Base-by-base conservation (phyloP, 2,329 filamentous ascomycete genomes). In the Diaporthe aspalathi region DNA sequence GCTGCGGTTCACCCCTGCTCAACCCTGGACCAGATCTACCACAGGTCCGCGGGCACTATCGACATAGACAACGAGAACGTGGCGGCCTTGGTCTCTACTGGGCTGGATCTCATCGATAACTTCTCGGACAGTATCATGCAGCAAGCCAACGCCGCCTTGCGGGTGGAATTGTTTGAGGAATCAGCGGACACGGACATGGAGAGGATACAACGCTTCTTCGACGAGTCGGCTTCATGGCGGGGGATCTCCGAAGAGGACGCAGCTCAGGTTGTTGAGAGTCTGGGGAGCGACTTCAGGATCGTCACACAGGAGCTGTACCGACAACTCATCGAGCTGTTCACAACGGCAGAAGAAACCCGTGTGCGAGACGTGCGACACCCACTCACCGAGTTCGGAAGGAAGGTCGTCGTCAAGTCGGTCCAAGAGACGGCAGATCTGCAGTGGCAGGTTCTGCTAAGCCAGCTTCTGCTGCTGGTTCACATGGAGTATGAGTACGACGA, bases 161-260 rank as follows among this genome's bases (percentile, higher is more conserved):
- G 92, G 54, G 86, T 89, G 50, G 93, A 97, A 78, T 84, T 97
- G 12, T 93, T 94, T 67, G 89, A 93, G 73, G 92, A 94, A 63
- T 88, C 92, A 1, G 88, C 91, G 5, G 88, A 89, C 72, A 90
- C 91, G 0, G 90, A 93, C 68, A 85, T 90, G 16, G 92, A 94
- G 76, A 89, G 93, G 43, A 92, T 98, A 78, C 90, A 93, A 76
- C 86, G 86, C 71, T 92, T 98, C 75, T 94, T 93, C 62, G 92
- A 94, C 73, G 90, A 91, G 73, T 93, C 93, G 72, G 92, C 91
- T 32, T 93, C 98, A 76, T 91, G 89, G 79, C 89, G 92, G 40
- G 91, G 93, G 71, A 90, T 98, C 67, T 92, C 92, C 1, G 93
- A 98, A 68, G 94, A 97, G 65, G 91, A 95, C 65, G 94, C 91